phyloP scores from a whole-genome alignment of 2,329 filamentous ascomycete species.

The Fusarium camptoceras region DNA sequence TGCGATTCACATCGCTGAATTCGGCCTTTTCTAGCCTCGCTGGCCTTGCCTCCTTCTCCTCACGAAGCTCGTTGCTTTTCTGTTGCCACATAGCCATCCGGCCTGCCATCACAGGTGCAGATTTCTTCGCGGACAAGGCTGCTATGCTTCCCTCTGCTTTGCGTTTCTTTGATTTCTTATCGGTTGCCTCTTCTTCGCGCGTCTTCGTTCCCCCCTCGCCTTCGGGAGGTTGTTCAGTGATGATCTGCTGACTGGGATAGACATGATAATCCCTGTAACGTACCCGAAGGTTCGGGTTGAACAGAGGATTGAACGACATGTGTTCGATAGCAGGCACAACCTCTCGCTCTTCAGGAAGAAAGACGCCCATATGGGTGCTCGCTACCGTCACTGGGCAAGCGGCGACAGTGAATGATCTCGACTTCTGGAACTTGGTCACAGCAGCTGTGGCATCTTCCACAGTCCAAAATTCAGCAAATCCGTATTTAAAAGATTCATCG shows the following conservation, averaged over 20 bases:
- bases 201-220: conserved; percentile 46
- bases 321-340: conserved; percentile 65
- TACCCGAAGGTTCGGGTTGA: conserved; percentile 74
- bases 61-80: conserved; percentile 57
- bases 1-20: conserved; percentile 34
- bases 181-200: conserved; percentile 44
- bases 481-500: conserved; percentile 82
- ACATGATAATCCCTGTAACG: conserved; percentile 82
- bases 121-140: conserved; percentile 52
- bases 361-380: conserved; percentile 87
- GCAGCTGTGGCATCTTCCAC: conserved; percentile 81
- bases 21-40: conserved; percentile 8
- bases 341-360: conserved; percentile 77
- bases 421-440: conserved; percentile 75
- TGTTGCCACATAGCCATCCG: conserved; percentile 60
- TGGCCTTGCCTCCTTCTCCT: conserved; percentile 19
- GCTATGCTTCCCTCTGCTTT: conserved; percentile 59
- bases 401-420: conserved; percentile 81
- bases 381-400: conserved; percentile 77
- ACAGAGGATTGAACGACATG: conserved; percentile 77
- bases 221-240: conserved; percentile 64
- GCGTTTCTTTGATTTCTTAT: conserved; percentile 64
- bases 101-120: conserved; percentile 58
- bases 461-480: conserved; percentile 85
- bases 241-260: conserved; percentile 73